Evolutionary conservation across 1,139 yeast species (phyloP), one percentile per base, ranked within the genome.

Genomic region (Blastobotrys malaysiensis): DNA sequence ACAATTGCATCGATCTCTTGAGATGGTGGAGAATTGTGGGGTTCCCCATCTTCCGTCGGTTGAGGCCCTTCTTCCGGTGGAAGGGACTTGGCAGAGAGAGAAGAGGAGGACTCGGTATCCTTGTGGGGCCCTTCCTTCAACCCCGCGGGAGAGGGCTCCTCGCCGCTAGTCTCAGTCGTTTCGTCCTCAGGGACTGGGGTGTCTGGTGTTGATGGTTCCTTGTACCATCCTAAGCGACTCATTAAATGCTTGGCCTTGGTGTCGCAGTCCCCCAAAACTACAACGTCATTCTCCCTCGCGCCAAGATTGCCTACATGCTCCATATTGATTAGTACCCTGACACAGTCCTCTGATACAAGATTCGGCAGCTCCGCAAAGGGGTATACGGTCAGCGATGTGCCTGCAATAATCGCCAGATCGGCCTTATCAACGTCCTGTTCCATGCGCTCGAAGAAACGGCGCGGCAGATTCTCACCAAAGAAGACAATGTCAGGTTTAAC

Each of bases 401-500:
- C 99, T 0, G 96, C 97, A 1, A 93, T 89, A 24, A 91, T 81
- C 0, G 89, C 91, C 24, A 91, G 68, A 60, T 86, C 90, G n/a
- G 86, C 79, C 11, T 69, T 67, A 9, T 70, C 69, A 13, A 66
- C 55, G 63, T 89, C 97, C 16, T 78, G 75, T 2, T 84, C 88
- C 36, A 67, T 61, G 21, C 68, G 64, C 1, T 80, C 80, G 68
- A 86, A 90, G 65, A 90, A 88, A 55, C 74, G 72, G 0, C 62
- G 64, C 0, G 98, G 98, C 20, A 91, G 73, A 0, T 84, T 80
- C 69, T 91, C 98, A 0, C 98, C 98, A 71, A 90, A 91, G 64
- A 91, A 91, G 0, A 88, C 95, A 60, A 91, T 93, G 63, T 88
- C 95, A 0, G 98, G 99, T 65, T 91, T 91, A 36, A 93, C 90